Base-by-base conservation (phyloP, 805 yeast genomes). In the Yarrowia sp. region DNA sequence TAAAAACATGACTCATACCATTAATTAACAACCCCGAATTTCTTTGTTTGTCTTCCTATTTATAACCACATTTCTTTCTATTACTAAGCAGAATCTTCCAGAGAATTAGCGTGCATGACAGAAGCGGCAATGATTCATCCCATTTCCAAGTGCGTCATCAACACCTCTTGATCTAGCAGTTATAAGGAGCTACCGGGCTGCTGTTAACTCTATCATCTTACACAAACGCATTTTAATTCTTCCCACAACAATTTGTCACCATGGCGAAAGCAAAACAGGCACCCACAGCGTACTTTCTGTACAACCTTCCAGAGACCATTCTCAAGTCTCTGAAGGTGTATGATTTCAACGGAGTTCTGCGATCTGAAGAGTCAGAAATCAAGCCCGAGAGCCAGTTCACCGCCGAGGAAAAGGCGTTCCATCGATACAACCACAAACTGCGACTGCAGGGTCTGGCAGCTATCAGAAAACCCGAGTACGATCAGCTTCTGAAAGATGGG, bases 61-160 rank as follows among this genome's bases (percentile, higher is more conserved):
- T 42, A 30, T 42, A 42, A n/a, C n/a, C 50, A 24, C 30, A 24
- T 2, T 14, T 58, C 10, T 3, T 2, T 2, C 19, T 24, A 14
- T 58, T 43, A 34, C 17, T 46, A 46, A 30, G 36, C 40, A 10
- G 42, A 58, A 42, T 43, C 9, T 43, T 43, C 43, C 30, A 14
- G 38, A 17, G 39, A 42, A 43, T 44, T 58, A 17, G 30, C 40
- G 30, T 58, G 64, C 64, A 43, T 58, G 30, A 9, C 14, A 17
- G 40, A n/a, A 12, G 64, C 64, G 64, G 64, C 64, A 58, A 58
- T 58, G 64, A 58, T 58, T 58, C 64, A 58, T 43, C 40, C 30
- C 30, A 24, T 30, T 42, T 58, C n/a, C 40, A 17, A 34, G 58
- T 52, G 58, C 58, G 58, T 52, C 58, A 52, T 52, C 58, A 52